phyloP scores from a whole-genome alignment of 2,329 filamentous ascomycete genomes.

The Botryosphaeria agaves region DNA sequence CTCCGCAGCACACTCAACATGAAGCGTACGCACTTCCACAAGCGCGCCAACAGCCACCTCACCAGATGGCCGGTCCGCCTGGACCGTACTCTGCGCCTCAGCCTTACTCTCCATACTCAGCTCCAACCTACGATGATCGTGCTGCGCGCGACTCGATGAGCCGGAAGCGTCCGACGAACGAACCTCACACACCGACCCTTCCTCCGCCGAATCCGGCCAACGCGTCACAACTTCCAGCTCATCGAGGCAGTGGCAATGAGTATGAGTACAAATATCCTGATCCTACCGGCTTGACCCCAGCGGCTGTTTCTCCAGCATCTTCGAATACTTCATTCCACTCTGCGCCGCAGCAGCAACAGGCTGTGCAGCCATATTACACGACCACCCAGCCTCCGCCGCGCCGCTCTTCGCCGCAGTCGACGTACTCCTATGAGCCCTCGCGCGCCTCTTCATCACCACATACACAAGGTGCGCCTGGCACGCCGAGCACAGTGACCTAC shows the following conservation, averaged over 20 bases:
- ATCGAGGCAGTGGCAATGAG: conserved; percentile 7
- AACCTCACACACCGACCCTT: conserved; percentile 32
- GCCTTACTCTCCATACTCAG: conserved; percentile 4
- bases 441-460: conserved; percentile 25
- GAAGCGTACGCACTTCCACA: too few species aligned
- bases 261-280: conserved; percentile 24
- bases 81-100: conserved; percentile 4
- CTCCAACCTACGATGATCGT: conserved; percentile 16
- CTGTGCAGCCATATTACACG: conserved; percentile 22
- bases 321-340: conserved; percentile 22
- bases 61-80: conserved; percentile 2
- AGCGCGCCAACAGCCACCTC: conserved; percentile 8
- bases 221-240: conserved; percentile 20
- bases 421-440: conserved; percentile 22
- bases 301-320: conserved; percentile 25
- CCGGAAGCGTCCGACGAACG: conserved; percentile 28
- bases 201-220: conserved; percentile 28
- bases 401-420: conserved; percentile 22
- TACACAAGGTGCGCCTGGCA: conserved; percentile 17
- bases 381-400: conserved; percentile 15
- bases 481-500: conserved; percentile 16
- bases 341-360: conserved; percentile 13
- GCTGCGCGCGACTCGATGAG: conserved; percentile 18
- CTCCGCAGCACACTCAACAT: conserved; percentile 10
- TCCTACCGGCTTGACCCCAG: conserved; percentile 23